Percentiles rank a stretch among this genome's conserved stretches.
phyloP scores from a whole-genome alignment of 192 early-diverging fungal genomes.

The Coemansia sp. region DNA sequence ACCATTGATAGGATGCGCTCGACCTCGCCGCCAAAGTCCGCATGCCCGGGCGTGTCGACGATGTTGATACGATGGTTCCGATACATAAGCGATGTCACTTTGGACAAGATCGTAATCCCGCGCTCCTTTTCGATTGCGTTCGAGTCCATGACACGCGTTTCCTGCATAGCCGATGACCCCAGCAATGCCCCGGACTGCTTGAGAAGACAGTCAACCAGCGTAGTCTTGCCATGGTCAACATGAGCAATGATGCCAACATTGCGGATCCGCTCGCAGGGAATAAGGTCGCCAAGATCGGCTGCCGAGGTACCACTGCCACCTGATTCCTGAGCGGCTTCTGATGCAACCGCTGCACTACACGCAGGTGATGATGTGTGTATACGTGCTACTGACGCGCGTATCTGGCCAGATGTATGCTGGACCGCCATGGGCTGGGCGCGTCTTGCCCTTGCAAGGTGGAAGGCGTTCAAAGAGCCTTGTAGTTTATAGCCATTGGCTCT shows the following conservation, averaged over 20 bases:
- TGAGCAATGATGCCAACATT: conserved; percentile 68
- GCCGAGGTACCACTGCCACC: background rate
- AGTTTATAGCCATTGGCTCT: background rate
- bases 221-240: conserved; percentile 87
- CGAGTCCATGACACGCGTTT: conserved; percentile 80
- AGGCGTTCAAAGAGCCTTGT: background rate
- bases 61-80: conserved; percentile 80
- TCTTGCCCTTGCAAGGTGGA: background rate
- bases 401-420: background rate
- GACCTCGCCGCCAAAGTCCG: conserved; percentile 73
- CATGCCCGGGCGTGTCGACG: conserved; percentile 82
- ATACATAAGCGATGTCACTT: conserved; percentile 75
- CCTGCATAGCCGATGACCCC: conserved; percentile 56
- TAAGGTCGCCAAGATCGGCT: conserved; percentile 45
- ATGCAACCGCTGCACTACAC: background rate
- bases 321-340: background rate
- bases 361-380: conserved; percentile 2
- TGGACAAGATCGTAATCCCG: conserved; percentile 87
- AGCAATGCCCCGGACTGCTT: conserved; percentile 58
- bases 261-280: conserved; percentile 52
- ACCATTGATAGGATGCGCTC: conserved; percentile 89
- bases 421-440: background rate
- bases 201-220: conserved; percentile 64
- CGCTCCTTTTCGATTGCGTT: conserved; percentile 81
- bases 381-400: background rate